Conservation (phyloP, 2,329 filamentous ascomycete species). For the Mollisia scopiformis region DNA sequence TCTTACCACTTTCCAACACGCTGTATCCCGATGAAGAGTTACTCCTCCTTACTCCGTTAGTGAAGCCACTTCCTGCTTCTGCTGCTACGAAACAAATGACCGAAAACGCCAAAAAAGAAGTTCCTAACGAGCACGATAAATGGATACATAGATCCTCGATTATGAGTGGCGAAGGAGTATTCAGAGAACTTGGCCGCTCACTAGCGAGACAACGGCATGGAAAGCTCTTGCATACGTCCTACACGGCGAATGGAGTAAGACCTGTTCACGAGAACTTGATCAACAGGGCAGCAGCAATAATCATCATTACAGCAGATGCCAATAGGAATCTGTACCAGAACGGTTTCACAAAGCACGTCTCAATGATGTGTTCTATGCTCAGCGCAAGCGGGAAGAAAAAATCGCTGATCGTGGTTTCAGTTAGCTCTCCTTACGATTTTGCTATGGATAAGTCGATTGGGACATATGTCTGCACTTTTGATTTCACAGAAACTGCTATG, state of each 20-base stretch:
- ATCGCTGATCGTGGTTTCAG: constrained; percentile 86
- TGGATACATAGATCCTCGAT: constrained; percentile 63
- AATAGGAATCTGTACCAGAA: constrained; percentile 93
- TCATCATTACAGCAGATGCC: constrained; percentile 90
- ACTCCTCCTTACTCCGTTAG: constrained; percentile 83
- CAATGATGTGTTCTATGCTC: constrained; percentile 91
- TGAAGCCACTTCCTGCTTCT: constrained; percentile 91
- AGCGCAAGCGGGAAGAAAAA: constrained; percentile 80
- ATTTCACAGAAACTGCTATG: constrained; percentile 92
- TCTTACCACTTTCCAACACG: constrained; percentile 80
- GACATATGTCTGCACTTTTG: constrained; percentile 93
- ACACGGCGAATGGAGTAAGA: constrained; percentile 89
- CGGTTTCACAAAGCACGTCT: constrained; percentile 93
- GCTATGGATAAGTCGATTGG: constrained; percentile 89
- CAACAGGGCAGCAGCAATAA: constrained; percentile 82
- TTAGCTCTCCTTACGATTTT: constrained; percentile 96
- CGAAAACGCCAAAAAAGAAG: constrained; percentile 49
- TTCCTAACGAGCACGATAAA: constrained; percentile 51
- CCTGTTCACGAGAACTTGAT: constrained; percentile 94
- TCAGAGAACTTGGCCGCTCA: constrained; percentile 84
- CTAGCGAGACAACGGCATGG: constrained; percentile 85
- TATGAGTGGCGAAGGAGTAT: constrained; percentile 92
- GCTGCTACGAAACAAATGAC: constrained; percentile 75
- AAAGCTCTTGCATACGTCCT: constrained; percentile 89
- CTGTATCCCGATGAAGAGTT: constrained; percentile 86